These are phyloP conservation scores for Antrodiella citrinella DNA, from an alignment of 768 basidiomycete species.

Conservation along the genomic window DNA sequence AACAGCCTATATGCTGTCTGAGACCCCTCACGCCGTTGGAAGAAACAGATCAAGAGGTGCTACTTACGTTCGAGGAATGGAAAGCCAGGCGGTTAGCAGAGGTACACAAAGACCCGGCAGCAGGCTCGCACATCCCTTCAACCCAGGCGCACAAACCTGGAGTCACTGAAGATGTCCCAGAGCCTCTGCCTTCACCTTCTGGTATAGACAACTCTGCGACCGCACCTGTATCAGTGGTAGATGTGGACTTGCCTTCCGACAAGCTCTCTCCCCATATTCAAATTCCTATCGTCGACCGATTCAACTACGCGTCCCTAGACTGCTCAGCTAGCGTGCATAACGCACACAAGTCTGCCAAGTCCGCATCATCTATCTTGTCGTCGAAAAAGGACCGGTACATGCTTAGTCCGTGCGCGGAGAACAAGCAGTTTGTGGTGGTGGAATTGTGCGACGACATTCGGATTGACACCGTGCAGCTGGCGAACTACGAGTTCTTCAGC, in stretches of 20 bases:
- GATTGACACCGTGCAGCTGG: slow-evolving; percentile 92
- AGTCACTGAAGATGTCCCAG: not conserved
- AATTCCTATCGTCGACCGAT: slow-evolving; percentile 75
- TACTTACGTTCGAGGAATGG: slow-evolving; percentile 87
- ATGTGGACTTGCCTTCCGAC: slow-evolving; percentile 20
- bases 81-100: slow-evolving; percentile 57
- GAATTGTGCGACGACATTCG: slow-evolving; percentile 97
- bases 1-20: slow-evolving; percentile 62
- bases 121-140: slow-evolving; percentile 6
- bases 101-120: slow-evolving; percentile 6
- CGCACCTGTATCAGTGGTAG: slow-evolving; percentile 13
- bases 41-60: slow-evolving; percentile 48
- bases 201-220: not conserved
- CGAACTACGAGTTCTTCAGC: slow-evolving; percentile 97
- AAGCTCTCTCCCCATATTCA: slow-evolving; percentile 52
- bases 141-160: not conserved
- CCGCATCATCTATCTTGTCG: slow-evolving; percentile 74
- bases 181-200: not conserved
- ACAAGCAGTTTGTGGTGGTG: slow-evolving; percentile 74
- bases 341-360: slow-evolving; percentile 75
- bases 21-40: slow-evolving; percentile 37
- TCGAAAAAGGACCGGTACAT: slow-evolving; percentile 92
- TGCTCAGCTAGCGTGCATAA: slow-evolving; percentile 91
- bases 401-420: slow-evolving; percentile 81
- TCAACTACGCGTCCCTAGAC: slow-evolving; percentile 91